phyloP scores from a whole-genome alignment of 1,139 yeast genomes.

The Saccharomyces uvarum region DNA sequence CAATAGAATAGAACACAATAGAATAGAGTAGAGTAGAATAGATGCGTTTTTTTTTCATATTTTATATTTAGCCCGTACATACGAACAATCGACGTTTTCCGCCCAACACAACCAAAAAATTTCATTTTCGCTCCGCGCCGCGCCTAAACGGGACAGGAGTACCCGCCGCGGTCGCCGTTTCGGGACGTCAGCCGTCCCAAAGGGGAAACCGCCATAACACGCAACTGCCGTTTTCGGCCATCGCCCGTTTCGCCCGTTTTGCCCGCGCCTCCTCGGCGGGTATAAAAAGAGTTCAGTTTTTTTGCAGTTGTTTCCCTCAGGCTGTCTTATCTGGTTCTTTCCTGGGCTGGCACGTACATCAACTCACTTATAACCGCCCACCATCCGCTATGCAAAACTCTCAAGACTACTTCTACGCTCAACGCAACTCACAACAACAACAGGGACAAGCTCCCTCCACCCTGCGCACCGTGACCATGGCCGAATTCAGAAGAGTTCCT shows the following conservation, averaged over 20 bases:
- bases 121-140: background rate
- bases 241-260: background rate
- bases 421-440: background rate
- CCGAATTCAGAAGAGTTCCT: conserved; percentile 40
- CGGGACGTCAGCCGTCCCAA: background rate
- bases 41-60: background rate
- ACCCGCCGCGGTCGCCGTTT: conserved; percentile 1
- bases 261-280: conserved; percentile 1
- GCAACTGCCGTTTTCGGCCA: background rate
- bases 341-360: background rate
- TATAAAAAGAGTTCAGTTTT: background rate
- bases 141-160: background rate
- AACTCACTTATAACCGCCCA: background rate
- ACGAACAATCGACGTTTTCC: background rate
- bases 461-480: background rate
- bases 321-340: background rate
- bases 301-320: background rate
- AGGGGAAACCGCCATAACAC: background rate
- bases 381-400: background rate
- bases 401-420: background rate
- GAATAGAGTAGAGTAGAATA: background rate
- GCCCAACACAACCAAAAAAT: background rate
- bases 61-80: background rate
- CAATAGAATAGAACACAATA: background rate
- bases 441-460: conserved; percentile 6